A percentile compares a stretch with the other conserved stretches of the same genome.
phyloP scores from a whole-genome alignment of 257 asterid species.

The Nyctanthes arbortristis region DNA sequence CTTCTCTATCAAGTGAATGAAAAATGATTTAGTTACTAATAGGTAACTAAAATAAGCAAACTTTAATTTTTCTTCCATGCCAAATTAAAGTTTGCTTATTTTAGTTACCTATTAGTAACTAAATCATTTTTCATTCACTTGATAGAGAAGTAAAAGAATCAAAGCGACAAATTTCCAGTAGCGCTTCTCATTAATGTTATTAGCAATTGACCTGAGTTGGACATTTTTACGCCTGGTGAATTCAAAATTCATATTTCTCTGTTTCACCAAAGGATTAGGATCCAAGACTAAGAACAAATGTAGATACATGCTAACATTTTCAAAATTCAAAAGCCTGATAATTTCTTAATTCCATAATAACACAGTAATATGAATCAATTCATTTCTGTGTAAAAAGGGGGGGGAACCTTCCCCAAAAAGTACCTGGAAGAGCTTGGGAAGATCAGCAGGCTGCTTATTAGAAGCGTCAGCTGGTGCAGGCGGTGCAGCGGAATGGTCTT shows the following conservation, averaged over 20 bases:
- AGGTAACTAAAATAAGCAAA: no score
- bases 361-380: neutral
- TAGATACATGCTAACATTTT: neutral
- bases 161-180: no score
- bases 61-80: no score
- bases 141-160: neutral
- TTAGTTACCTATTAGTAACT: no score
- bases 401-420: neutral
- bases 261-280: neutral
- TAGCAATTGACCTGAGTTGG: neutral
- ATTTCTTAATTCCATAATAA: neutral
- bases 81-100: no score
- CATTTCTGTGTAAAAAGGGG: neutral
- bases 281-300: neutral
- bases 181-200: neutral
- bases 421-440: constrained; percentile 72
- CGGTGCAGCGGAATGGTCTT: constrained; percentile 30
- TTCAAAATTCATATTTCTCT: neutral
- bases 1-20: no score
- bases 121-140: no score
- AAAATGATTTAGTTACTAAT: no score
- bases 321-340: neutral
- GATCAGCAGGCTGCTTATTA: constrained; percentile 44
- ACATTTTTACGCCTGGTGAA: neutral
- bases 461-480: constrained; percentile 30